Base-by-base conservation (phyloP, 106 monocot species). In the Agapanthus africanus region DNA sequence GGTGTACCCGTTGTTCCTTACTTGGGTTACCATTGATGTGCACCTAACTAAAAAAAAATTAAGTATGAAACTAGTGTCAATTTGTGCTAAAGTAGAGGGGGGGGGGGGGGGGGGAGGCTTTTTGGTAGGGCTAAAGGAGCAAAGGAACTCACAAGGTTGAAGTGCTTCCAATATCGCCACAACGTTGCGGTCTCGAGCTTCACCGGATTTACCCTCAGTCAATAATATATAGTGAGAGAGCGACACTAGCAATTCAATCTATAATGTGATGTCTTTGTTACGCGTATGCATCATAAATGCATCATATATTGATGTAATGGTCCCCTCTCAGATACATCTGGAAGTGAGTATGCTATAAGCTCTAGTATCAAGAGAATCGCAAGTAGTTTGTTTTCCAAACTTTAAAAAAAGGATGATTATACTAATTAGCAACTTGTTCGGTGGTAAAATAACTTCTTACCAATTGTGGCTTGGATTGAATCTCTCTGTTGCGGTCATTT, bases 111-210 rank as follows among this genome's bases (percentile, higher is more conserved):
- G 22, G 4, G 23, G 4, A 22, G 28, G 2, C 8, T 4, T 18
- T 34, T 4, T 18, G 61, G n/a, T n/a, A n/a, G n/a, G n/a, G n/a
- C n/a, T n/a, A n/a, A 25, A 56, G 1, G 56, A 28, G 16, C 19
- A 49, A 31, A n/a, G 32, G 7, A 47, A 79, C 84, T 66, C 62
- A 92, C 91, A 11, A 88, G 85, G 54, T 93, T 88, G 74, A 83
- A 88, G 64, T 88, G 93, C 70, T 75, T 86, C 88, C 88, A 93
- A 46, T 93, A 93, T 86, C 83, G 83, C 93, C 93, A 88, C 36
- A 88, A 72, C 36, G 83, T 67, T 2, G 83, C 37, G 6, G 83
- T 83, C 61, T 83, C 93, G 1, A 93, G 83, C 54, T 93, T 88
- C 14, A 83, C 74, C 83, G 88, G 51, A 65, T 88, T 83, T 14